A percentile compares a stretch with the other conserved stretches of the same genome.
Evolutionary conservation across 805 yeast species (phyloP).

Genomic region (Pichia sporocuriosa): DNA sequence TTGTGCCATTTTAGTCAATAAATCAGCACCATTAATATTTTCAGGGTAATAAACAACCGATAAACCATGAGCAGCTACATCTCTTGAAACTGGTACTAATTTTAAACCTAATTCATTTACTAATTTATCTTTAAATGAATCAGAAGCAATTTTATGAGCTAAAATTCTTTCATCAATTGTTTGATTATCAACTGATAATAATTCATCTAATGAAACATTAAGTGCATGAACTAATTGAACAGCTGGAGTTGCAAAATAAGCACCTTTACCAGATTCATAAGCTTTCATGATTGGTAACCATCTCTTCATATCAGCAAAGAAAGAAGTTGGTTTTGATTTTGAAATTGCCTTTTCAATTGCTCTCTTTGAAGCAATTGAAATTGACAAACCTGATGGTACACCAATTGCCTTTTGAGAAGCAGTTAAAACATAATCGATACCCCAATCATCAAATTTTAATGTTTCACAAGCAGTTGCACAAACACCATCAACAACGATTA

Average conservation of each 20-base stretch:
- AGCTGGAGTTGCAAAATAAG: slow-evolving; percentile 97
- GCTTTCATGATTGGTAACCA: slow-evolving; percentile 89
- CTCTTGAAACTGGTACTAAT: slow-evolving; percentile 52
- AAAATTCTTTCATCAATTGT: slow-evolving; percentile 52
- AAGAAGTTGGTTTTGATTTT: slow-evolving; percentile 44
- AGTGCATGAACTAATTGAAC: slow-evolving; percentile 80
- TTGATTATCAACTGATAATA: slow-evolving; percentile 34
- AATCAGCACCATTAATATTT: slow-evolving; percentile 59
- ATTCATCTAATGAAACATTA: slow-evolving; percentile 66
- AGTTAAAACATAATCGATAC: slow-evolving; percentile 77
- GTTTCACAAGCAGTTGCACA: slow-evolving; percentile 90
- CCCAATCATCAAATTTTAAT: slow-evolving; percentile 83
- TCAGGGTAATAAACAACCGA: slow-evolving; percentile 82
- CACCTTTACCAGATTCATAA: slow-evolving; percentile 70
- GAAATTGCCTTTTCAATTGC: slow-evolving; percentile 57
- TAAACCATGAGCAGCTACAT: slow-evolving; percentile 78
- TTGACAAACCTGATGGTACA: slow-evolving; percentile 85
- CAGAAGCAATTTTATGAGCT: slow-evolving; percentile 56
- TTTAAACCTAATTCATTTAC: slow-evolving; percentile 52
- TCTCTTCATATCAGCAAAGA: slow-evolving; percentile 65
- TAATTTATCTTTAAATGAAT: slow-evolving; percentile 54
- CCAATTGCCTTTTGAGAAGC: slow-evolving; percentile 97
- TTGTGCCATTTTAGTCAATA: slow-evolving; percentile 49
- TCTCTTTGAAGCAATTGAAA: slow-evolving; percentile 67
- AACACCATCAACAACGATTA: slow-evolving; percentile 87